Evolutionary conservation across 495 filamentous ascomycete genomes (phyloP).

Genomic region (Halenospora varia): DNA sequence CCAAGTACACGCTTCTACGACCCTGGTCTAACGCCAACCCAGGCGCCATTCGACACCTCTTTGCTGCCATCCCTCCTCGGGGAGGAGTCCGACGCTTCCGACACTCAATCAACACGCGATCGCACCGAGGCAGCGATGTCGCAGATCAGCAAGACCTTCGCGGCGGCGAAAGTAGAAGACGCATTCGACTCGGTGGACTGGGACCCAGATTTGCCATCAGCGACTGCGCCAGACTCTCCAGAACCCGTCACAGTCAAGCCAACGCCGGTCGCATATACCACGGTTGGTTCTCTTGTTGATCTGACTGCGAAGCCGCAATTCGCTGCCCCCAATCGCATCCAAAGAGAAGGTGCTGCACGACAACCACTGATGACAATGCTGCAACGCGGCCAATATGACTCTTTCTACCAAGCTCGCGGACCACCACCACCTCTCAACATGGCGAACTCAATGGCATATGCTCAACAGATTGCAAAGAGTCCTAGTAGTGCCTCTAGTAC

Average conservation of each 20-base stretch:
- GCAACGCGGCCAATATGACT: constrained; percentile 2
- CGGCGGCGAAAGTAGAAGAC: not conserved
- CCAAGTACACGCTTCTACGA: not conserved
- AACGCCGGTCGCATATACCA: constrained; percentile 24
- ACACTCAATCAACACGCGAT: not conserved
- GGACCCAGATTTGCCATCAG: constrained; percentile 13
- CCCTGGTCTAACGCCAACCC: not conserved
- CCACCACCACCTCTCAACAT: constrained; percentile 17
- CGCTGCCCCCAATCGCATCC: constrained; percentile 25
- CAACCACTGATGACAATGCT: constrained; percentile 15
- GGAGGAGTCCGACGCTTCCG: not conserved
- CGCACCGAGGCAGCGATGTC: not conserved
- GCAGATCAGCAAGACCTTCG: not conserved
- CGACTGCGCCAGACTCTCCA: constrained; percentile 17
- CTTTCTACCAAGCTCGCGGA: constrained; percentile 5
- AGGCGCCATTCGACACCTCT: not conserved
- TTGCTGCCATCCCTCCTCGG: not conserved
- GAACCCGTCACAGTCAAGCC: constrained; percentile 16
- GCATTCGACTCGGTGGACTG: constrained; percentile 18
- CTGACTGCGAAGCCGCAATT: constrained; percentile 20
- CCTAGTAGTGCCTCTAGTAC: not conserved
- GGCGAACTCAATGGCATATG: constrained; percentile 20
- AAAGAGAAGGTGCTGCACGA: constrained; percentile 23
- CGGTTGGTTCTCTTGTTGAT: constrained; percentile 27
- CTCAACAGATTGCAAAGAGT: constrained; percentile 16